Conservation (phyloP, 768 basidiomycete species). For the Exsudoporus frostii region DNA sequence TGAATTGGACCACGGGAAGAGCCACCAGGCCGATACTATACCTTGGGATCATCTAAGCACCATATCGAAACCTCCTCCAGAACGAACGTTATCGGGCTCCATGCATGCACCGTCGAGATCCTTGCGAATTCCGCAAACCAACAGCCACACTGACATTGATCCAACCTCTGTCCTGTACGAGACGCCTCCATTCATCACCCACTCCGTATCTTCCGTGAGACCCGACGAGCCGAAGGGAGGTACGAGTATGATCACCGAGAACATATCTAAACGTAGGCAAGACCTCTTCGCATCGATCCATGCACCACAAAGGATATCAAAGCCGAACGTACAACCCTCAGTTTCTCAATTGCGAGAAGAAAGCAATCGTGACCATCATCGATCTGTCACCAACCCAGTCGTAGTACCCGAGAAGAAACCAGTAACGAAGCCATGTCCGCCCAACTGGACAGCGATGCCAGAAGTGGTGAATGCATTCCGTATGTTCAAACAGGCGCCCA, state of each 20-base stretch:
- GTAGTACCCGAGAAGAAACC: not conserved
- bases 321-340: not conserved
- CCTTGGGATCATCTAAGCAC: not conserved
- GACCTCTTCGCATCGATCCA: conserved; percentile 12
- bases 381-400: not conserved
- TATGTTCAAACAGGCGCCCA: conserved; percentile 9
- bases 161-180: not conserved
- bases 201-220: not conserved
- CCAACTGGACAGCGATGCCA: conserved; percentile 20
- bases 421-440: not conserved
- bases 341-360: not conserved
- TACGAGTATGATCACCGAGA: not conserved
- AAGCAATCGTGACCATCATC: not conserved
- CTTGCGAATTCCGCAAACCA: not conserved
- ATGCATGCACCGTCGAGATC: conserved; percentile 15
- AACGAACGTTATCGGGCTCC: conserved; percentile 10
- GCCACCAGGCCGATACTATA: not conserved
- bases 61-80: not conserved
- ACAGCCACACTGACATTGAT: not conserved
- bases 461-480: conserved; percentile 16
- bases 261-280: not conserved
- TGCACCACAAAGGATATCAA: not conserved
- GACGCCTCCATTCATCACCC: not conserved
- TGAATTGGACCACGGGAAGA: not conserved
- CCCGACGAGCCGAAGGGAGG: not conserved